phyloP scores from a whole-genome alignment of 371 early-diverging fungal species.

The Mortierella sp. region DNA sequence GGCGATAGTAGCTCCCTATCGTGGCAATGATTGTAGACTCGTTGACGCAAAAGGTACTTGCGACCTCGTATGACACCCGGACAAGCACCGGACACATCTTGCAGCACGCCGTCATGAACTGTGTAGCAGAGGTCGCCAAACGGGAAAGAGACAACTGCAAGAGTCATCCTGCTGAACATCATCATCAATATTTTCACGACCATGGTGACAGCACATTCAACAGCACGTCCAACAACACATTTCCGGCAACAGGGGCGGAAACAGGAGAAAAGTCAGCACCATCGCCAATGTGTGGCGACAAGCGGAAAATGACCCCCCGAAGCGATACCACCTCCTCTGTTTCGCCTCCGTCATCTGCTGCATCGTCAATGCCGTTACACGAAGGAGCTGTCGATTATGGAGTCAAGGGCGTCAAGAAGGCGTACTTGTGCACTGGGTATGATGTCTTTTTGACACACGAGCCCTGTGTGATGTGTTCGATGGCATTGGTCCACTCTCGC shows the following conservation, averaged over 20 bases:
- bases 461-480: conserved; percentile 83
- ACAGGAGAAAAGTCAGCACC: neutral
- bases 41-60: conserved; percentile 57
- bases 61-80: conserved; percentile 66
- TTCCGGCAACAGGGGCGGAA: neutral
- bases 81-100: conserved; percentile 63
- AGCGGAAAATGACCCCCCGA: conserved; percentile 31
- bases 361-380: neutral
- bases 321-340: neutral
- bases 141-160: conserved; percentile 31
- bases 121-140: conserved; percentile 65
- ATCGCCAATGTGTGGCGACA: conserved; percentile 41
- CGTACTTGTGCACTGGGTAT: conserved; percentile 75
- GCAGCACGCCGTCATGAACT: conserved; percentile 76
- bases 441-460: conserved; percentile 75
- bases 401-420: conserved; percentile 24
- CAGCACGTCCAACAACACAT: too few species aligned
- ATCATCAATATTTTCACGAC: conserved; percentile 22
- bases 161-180: conserved; percentile 21
- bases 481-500: conserved; percentile 87
- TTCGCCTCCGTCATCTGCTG: neutral
- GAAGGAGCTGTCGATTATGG: neutral
- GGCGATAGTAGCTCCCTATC: conserved; percentile 41
- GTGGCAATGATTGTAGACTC: conserved; percentile 69
- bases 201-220: neutral